Conservation (phyloP, 768 basidiomycete genomes). For the Tylopilus sp. region DNA sequence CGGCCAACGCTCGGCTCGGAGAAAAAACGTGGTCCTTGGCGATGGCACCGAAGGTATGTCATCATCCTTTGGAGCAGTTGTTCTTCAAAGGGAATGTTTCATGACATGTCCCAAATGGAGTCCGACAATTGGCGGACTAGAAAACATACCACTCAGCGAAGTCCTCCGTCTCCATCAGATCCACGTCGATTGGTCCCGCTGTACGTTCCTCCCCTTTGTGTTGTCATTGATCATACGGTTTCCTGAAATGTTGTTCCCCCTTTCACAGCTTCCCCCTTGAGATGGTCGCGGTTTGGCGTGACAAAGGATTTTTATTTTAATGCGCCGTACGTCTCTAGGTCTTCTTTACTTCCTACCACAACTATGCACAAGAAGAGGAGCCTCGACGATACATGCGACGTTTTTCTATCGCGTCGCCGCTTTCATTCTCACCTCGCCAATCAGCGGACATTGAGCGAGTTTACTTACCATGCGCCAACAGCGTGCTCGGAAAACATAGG, state of each 20-base stretch:
- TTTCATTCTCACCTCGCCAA: constrained; percentile 2
- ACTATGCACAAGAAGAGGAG: constrained; percentile 27
- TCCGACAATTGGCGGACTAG: constrained; percentile 27
- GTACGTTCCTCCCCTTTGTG: constrained; percentile 20
- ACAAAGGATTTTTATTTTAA: constrained; percentile 21
- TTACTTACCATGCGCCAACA: constrained; percentile 1
- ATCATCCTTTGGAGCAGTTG: constrained; percentile 1
- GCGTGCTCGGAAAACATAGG: constrained; percentile 7
- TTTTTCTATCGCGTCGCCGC: constrained; percentile 26
- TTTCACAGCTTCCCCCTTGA: constrained; percentile 15
- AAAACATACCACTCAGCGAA: constrained; percentile 21
- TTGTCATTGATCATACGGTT: constrained; percentile 5
- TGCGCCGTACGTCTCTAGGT: neutral
- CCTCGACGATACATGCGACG: constrained; percentile 30
- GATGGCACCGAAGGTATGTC: constrained; percentile 1
- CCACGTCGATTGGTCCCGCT: constrained; percentile 4
- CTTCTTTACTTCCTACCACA: constrained; percentile 15
- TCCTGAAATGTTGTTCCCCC: constrained; percentile 11
- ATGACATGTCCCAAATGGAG: constrained; percentile 8
- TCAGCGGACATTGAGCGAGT: constrained; percentile 13
- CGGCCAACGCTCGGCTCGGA: constrained; percentile 5
- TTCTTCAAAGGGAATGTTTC: constrained; percentile 4
- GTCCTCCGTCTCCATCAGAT: neutral
- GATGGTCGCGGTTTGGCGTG: neutral
- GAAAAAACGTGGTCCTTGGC: constrained; percentile 1